These are phyloP conservation scores for Pyrrhoderma noxium DNA, from an alignment of 1,284 basidiomycete species.

Conservation along the genomic window DNA sequence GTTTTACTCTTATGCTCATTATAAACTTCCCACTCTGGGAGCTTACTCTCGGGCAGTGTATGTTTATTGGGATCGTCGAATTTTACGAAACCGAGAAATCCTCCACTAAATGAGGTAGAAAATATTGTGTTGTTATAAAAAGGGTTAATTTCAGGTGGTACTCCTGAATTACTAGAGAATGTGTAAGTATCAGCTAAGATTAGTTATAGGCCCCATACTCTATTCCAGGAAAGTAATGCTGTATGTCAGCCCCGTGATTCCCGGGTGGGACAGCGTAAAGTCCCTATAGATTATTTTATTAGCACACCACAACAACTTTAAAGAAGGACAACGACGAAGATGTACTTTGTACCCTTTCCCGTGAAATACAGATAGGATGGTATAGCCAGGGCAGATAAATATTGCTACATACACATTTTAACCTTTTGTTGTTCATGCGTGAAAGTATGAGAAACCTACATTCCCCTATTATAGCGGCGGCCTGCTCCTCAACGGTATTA, in stretches of 20 bases:
- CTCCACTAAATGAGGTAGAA: slow-evolving; percentile 32
- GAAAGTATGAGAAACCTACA: slow-evolving; percentile 24
- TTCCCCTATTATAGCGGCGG: slow-evolving; percentile 35
- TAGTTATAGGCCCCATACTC: background rate
- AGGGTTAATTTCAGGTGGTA: background rate
- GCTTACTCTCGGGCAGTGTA: slow-evolving; percentile 24
- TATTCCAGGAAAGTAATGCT: slow-evolving; percentile 26
- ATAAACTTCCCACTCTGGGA: slow-evolving; percentile 27
- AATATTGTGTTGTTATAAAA: slow-evolving; percentile 28
- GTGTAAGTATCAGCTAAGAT: background rate
- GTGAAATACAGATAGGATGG: slow-evolving; percentile 24
- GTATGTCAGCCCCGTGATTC: slow-evolving; percentile 25
- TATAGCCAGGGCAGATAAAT: slow-evolving; percentile 31
- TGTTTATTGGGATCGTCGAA: slow-evolving; percentile 33
- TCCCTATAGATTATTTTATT: slow-evolving; percentile 20
- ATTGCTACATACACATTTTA: slow-evolving; percentile 22
- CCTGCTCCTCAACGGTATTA: slow-evolving; percentile 25
- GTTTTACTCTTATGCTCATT: slow-evolving; percentile 11
- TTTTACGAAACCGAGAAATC: slow-evolving; percentile 33
- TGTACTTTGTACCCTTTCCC: slow-evolving; percentile 8
- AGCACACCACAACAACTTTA: background rate
- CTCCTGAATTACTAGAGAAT: background rate
- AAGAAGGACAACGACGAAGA: background rate
- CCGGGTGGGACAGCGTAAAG: slow-evolving; percentile 28
- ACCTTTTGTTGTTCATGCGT: background rate